phyloP scores from a whole-genome alignment of 306 rosid species.

The Arachis stenosperma region DNA sequence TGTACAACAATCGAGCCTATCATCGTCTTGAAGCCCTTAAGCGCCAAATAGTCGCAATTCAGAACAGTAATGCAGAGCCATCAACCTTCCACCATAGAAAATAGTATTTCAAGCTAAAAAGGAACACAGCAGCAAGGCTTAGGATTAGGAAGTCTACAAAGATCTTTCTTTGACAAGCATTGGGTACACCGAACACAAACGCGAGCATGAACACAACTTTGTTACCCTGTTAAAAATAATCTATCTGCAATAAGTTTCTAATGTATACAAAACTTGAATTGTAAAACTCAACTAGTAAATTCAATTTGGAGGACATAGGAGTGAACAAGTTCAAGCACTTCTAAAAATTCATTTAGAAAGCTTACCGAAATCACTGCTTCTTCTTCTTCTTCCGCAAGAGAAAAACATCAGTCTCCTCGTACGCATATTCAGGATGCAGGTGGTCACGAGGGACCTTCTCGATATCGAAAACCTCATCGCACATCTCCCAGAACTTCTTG shows the following conservation, averaged over 20 bases:
- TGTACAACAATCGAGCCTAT: slow-evolving; percentile 22
- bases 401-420: slow-evolving; percentile 76
- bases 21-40: not conserved
- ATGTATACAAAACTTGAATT: no score
- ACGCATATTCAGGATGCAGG: slow-evolving; percentile 76
- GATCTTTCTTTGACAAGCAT: slow-evolving; percentile 16
- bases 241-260: not conserved
- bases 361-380: slow-evolving; percentile 40
- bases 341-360: no score
- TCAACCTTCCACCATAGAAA: slow-evolving; percentile 17
- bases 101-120: slow-evolving; percentile 14
- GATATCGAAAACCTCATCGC: slow-evolving; percentile 45
- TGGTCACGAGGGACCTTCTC: slow-evolving; percentile 71
- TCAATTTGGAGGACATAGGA: not conserved
- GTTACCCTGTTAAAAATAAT: slow-evolving; percentile 20
- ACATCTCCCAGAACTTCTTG: slow-evolving; percentile 73
- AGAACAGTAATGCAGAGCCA: not conserved
- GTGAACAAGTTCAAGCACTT: no score
- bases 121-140: slow-evolving; percentile 9
- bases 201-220: slow-evolving; percentile 4
- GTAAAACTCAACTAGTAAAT: no score
- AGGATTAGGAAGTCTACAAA: not conserved
- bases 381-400: slow-evolving; percentile 72
- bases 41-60: not conserved
- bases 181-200: not conserved